These are phyloP conservation scores for Geotrichum cucujoidarum DNA, from an alignment of 1,139 yeast genomes.

Conservation along the genomic window DNA sequence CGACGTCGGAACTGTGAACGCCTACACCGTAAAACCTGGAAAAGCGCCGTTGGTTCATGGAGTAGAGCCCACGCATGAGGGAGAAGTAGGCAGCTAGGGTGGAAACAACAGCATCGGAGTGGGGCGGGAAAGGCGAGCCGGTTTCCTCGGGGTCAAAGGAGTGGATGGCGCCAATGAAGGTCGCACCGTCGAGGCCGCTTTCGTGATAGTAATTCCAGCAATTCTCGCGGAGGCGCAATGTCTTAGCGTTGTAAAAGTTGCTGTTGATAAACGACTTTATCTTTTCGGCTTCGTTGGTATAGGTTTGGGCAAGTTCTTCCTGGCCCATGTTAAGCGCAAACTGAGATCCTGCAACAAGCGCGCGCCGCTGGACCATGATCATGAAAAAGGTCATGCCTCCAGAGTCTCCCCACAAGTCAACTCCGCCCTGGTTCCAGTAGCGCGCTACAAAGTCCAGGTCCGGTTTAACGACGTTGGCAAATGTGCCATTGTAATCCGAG, in stretches of 20 bases:
- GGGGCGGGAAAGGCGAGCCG: conserved; percentile 30
- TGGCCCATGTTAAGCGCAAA: conserved; percentile 42
- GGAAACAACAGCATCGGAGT: conserved; percentile 32
- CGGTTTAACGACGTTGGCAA: conserved; percentile 50
- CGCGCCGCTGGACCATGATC: conserved; percentile 63
- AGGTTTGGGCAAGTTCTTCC: no score
- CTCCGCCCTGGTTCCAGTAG: conserved; percentile 64
- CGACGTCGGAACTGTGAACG: conserved; percentile 20
- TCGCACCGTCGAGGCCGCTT: conserved; percentile 75
- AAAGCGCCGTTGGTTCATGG: conserved; percentile 55
- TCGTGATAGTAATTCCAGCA: conserved; percentile 51
- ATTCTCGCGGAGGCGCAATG: conserved; percentile 64
- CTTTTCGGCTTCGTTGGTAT: conserved; percentile 36
- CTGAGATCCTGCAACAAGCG: conserved; percentile 55
- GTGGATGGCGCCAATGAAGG: conserved; percentile 56
- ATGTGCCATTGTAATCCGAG: conserved; percentile 24
- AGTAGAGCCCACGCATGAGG: conserved; percentile 70
- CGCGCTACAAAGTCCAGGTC: conserved; percentile 62
- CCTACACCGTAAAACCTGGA: conserved; percentile 32
- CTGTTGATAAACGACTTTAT: conserved; percentile 40
- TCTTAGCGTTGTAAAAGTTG: conserved; percentile 32
- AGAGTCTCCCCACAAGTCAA: conserved; percentile 93
- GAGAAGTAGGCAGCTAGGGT: conserved; percentile 36
- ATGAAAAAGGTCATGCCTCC: conserved; percentile 74
- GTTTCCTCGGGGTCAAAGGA: conserved; percentile 32